phyloP scores from a whole-genome alignment of 2,329 filamentous ascomycete species.

The Alternaria dauci region DNA sequence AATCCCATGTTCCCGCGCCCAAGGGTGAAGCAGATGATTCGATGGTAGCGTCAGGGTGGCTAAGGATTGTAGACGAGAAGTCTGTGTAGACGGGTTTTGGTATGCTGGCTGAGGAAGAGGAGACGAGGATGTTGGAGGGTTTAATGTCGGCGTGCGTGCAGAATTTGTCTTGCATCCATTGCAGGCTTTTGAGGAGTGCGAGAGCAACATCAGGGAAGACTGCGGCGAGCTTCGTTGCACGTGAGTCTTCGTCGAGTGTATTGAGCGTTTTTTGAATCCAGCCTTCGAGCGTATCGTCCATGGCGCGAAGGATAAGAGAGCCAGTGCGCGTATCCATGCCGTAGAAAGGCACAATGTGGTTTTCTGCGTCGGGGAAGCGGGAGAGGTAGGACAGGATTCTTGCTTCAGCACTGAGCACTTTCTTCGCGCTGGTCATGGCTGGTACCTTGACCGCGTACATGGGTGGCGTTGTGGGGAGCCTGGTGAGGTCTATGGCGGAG shows the following conservation, averaged over 20 bases:
- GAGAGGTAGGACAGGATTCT: slow-evolving; percentile 46
- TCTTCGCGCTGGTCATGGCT: slow-evolving; percentile 38
- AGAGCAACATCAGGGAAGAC: slow-evolving; percentile 53
- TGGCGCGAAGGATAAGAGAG: slow-evolving; percentile 44
- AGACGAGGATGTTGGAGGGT: slow-evolving; percentile 57
- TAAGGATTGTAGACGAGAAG: slow-evolving; percentile 53
- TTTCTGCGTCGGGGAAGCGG: slow-evolving; percentile 29
- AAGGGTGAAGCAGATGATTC: slow-evolving; percentile 33
- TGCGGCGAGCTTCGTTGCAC: slow-evolving; percentile 47
- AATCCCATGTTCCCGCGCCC: slow-evolving; percentile 59
- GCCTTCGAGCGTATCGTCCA: slow-evolving; percentile 45
- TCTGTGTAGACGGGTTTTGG: slow-evolving; percentile 52
- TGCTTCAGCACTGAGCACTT: slow-evolving; percentile 44
- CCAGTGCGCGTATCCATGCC: slow-evolving; percentile 43
- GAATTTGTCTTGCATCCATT: slow-evolving; percentile 52
- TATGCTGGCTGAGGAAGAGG: slow-evolving; percentile 25
- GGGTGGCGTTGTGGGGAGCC: slow-evolving; percentile 21
- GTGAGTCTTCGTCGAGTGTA: slow-evolving; percentile 31
- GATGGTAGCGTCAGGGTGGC: slow-evolving; percentile 12
- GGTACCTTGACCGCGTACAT: slow-evolving; percentile 50
- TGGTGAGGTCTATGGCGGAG: slow-evolving; percentile 18
- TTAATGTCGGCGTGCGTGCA: slow-evolving; percentile 59
- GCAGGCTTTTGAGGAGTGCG: slow-evolving; percentile 52
- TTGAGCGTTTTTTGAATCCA: slow-evolving; percentile 44
- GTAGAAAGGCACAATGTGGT: slow-evolving; percentile 46